Evolutionary conservation across 2,329 filamentous ascomycete species (phyloP), one percentile per base, ranked within the genome.

Genomic region (Ceratocystis papillata): DNA sequence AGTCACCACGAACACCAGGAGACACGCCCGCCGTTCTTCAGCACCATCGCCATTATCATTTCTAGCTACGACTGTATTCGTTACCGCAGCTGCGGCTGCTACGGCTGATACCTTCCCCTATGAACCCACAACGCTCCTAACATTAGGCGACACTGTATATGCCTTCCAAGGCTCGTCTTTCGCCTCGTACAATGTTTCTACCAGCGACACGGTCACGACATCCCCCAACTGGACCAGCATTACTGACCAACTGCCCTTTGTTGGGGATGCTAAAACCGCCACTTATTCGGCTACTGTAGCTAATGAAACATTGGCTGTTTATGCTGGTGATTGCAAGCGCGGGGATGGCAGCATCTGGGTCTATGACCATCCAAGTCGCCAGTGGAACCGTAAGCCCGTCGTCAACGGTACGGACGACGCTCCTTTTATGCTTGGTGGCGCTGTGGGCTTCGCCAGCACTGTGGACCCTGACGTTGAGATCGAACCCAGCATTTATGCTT

Each of bases 261-360:
- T 88, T 12, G 70, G 76, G 44, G 76, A 76, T 50, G 73, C 77
- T 37, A 75, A 75, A 46, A 77, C 76, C 3, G 80, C 79, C 10
- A 79, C 87, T 0, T 94, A 90, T 71, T 80, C 85, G 5, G 84
- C 90, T 0, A 79, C 86, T 0, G 79, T 91, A 41, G 83, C 88
- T 60, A 77, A 81, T 55, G 80, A 83, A 17, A 83, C 86, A 10
- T 80, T 96, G 33, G 81, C 85, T 2, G 85, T 94, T 1, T 87
- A 90, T 66, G 80, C 86, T 0, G 92, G 93, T 1, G 80, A 87
- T 69, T 96, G 93, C 72, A 76, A 81, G 0, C 75, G 79, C 1
- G 77, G 76, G 3, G 76, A 75, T 46, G 80, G 83, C 12, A 75
- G 80, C 44, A 72, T 95, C 65, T 96, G 90, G 90, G 83, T 78